Base-by-base conservation (phyloP, 495 filamentous ascomycete species). In the Aspergillus diversus region DNA sequence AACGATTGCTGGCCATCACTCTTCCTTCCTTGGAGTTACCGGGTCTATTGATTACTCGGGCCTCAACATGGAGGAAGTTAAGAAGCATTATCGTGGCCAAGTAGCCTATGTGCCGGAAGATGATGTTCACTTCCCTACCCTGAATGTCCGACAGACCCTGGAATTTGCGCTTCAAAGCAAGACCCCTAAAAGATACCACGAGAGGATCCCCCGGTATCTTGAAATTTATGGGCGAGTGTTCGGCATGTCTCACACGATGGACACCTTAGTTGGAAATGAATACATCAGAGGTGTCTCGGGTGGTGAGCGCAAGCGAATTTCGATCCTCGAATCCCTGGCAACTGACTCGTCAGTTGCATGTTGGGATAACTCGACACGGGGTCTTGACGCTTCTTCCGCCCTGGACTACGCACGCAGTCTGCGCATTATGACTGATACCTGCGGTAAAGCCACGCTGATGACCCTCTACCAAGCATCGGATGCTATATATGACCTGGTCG, bases 211-310 rank as follows among this genome's bases (percentile, higher is more conserved):
- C 21, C 81, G 84, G 21, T 83, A 88, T 64, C 77, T 95, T 7
- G 79, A 93, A 43, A 90, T 89, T 57, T 87, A 90, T 15, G 86
- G 83, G 4, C 84, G 88, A 64, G 91, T 92, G 77, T 93, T 95
- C 80, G 91, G 91, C 64, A 93, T 95, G 64, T 84, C 90, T 55
- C 90, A 96, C 71, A 94, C 91, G 0, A 83, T 84, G 58, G 82
- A 91, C 68, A 96, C 92, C 0, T 83, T 92, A 31, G 90, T 96
- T n/a, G 92, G 92, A 8, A 90, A 92, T 64, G 84, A 86, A 13
- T 91, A 89, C 66, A 83, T 93, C 52, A 89, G 92, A n/a, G 92
- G 92, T 65, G 84, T 96, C n/a, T 92, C 88, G 3, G 92, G 92
- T 47, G 92, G 92, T 15, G 92, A 97, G 73, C 80, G 91, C 27